Evolutionary conservation across 2,329 filamentous ascomycete species (phyloP).

Genomic region (Ramularia collo-cygni): DNA sequence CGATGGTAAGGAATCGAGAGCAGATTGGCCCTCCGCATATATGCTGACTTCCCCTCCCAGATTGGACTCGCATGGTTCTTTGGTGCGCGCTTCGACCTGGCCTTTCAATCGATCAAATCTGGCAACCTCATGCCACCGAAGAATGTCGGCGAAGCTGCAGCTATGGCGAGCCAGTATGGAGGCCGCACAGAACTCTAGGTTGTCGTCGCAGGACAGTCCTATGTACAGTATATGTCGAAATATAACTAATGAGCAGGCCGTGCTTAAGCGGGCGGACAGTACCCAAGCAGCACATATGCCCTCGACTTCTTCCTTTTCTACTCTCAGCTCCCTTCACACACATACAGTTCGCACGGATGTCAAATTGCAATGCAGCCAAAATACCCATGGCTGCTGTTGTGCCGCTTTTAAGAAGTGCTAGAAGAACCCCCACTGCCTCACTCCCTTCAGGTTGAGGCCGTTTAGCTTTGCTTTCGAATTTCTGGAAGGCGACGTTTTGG

Average conservation of each 20-base stretch:
- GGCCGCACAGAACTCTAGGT: slow-evolving; percentile 24
- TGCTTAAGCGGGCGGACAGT: not conserved
- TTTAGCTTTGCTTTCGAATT: slow-evolving; percentile 5
- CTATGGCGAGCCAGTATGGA: slow-evolving; percentile 15
- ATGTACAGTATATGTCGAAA: not conserved
- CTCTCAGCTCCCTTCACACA: not conserved
- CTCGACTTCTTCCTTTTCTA: not conserved
- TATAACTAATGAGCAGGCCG: slow-evolving; percentile 1
- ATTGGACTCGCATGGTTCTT: slow-evolving; percentile 69
- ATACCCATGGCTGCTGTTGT: slow-evolving; percentile 77
- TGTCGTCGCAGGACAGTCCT: not conserved
- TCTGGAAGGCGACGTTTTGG: slow-evolving; percentile 7
- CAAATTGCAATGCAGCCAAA: slow-evolving; percentile 91
- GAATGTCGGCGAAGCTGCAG: slow-evolving; percentile 8
- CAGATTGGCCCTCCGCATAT: too few relatives aligned
- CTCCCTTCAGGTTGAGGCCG: slow-evolving; percentile 22
- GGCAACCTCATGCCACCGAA: slow-evolving; percentile 31
- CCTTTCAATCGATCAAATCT: slow-evolving; percentile 49
- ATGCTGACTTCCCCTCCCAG: slow-evolving; percentile 49
- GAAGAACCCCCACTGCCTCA: slow-evolving; percentile 45
- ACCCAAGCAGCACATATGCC: not conserved
- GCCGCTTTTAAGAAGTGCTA: slow-evolving; percentile 90
- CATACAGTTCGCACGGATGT: slow-evolving; percentile 71
- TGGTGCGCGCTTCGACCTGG: slow-evolving; percentile 75
- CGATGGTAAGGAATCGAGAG: slow-evolving; percentile 65